Conservation (phyloP, 257 asterid genomes). For the Solanum rostratum region DNA sequence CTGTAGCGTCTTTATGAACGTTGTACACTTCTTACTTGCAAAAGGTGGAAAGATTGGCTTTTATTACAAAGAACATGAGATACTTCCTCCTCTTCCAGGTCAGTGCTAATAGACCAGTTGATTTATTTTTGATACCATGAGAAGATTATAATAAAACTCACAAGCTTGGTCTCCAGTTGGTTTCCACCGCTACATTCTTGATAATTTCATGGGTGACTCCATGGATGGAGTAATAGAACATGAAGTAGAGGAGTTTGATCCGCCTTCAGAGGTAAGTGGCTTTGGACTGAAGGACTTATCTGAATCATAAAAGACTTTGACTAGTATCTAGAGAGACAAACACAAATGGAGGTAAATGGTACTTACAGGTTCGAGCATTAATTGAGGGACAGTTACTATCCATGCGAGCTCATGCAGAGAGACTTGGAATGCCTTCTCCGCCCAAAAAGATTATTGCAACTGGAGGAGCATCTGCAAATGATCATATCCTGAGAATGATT, state of each 20-base stretch:
- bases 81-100: slow-evolving; percentile 93
- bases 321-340: not conserved
- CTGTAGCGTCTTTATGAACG: not conserved
- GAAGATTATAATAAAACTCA: not conserved
- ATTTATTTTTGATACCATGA: not conserved
- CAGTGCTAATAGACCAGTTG: not conserved
- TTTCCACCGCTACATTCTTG: slow-evolving; percentile 55
- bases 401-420: slow-evolving; percentile 83
- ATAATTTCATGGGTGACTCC: slow-evolving; percentile 45
- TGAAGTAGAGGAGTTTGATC: slow-evolving; percentile 59
- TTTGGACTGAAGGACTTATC: not conserved
- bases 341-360: not conserved
- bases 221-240: slow-evolving; percentile 45
- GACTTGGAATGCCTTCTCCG: slow-evolving; percentile 90
- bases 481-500: slow-evolving; percentile 33
- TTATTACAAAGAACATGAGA: slow-evolving; percentile 86
- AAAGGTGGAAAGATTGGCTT: slow-evolving; percentile 89
- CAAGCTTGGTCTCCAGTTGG: slow-evolving; percentile 46
- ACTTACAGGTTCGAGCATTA: slow-evolving; percentile 66
- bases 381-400: slow-evolving; percentile 89
- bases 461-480: slow-evolving; percentile 89
- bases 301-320: not conserved
- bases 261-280: slow-evolving; percentile 61
- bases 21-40: not conserved
- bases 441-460: slow-evolving; percentile 91